Base-by-base conservation (phyloP, 2,329 filamentous ascomycete genomes). In the Fusarium gaditjirri region DNA sequence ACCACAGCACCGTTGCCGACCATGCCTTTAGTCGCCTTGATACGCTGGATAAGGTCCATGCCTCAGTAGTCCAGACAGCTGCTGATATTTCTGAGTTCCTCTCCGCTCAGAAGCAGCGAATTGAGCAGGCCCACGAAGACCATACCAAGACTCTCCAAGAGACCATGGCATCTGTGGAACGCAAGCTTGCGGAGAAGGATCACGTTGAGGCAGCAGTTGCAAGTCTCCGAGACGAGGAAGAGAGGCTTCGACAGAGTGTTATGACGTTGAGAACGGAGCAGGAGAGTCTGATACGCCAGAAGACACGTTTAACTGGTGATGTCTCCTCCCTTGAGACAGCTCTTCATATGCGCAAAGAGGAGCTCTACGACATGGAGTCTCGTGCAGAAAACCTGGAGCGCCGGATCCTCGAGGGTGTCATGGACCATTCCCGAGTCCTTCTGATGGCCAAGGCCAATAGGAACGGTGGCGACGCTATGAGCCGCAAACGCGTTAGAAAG, bases 371-470 rank as follows among this genome's bases (percentile, higher is more conserved):
- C 31, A 98, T 99, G 93, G 95, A 98, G 80, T 86, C 88, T 16
- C 93, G 95, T 70, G 96, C 95, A 6, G 94, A 98, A 80, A 89
- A 90, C 7, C 86, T 99, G 29, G 96, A 99, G 83, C 93, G 95
- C 57, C 91, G 96, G 31, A 97, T 99, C 74, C 85, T 99, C 36
- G 95, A 98, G 73, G 95, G 95, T 31, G 94, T 98, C 70, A 97
- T 99, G 84, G 95, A 98, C 76, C 95, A 98, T 80, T 98, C 95
- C 25, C 92, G 95, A 11, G 91, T 95, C 31, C 87, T 98, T n/a
- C 88, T 98, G 64, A 93, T 96, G 85, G 86, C 90, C 73, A 92
- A 93, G 83, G 84, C 88, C 7, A 84, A 81, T 73, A 86, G 85
- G 75, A 72, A 65, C 46, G 82, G 82, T 16, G 82, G 85, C 16